Evolutionary conservation across 805 yeast genomes (phyloP).

Genomic region (Nakazawaea molendinolei): DNA sequence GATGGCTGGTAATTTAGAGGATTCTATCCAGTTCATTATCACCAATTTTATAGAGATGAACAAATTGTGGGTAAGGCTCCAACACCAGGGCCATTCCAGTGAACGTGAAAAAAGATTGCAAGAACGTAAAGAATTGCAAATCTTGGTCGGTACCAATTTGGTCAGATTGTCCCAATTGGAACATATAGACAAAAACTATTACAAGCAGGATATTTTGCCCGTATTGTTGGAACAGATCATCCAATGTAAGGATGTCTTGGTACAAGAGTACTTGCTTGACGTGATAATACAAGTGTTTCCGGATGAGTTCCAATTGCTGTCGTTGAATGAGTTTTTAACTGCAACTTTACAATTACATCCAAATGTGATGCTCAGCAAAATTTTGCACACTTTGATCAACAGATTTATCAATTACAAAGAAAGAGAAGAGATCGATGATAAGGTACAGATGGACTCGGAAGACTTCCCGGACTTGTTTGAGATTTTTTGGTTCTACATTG

Average conservation of each 20-base stretch:
- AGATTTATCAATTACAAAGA: constrained; percentile 54
- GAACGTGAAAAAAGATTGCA: constrained; percentile 67
- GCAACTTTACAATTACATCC: constrained; percentile 66
- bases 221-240: constrained; percentile 80
- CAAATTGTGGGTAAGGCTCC: constrained; percentile 93
- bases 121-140: constrained; percentile 85
- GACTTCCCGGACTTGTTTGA: constrained; percentile 39
- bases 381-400: constrained; percentile 65
- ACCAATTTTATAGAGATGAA: constrained; percentile 96
- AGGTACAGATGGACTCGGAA: constrained; percentile 1
- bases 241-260: constrained; percentile 86
- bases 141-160: constrained; percentile 86
- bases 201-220: constrained; percentile 59
- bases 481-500: constrained; percentile 60
- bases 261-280: constrained; percentile 88
- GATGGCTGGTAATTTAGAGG: constrained; percentile 37
- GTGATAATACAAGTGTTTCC: constrained; percentile 94
- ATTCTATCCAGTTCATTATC: constrained; percentile 71
- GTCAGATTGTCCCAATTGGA: constrained; percentile 85
- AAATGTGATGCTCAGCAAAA: constrained; percentile 56
- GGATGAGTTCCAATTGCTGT: constrained; percentile 77
- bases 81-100: constrained; percentile 88
- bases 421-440: constrained; percentile 23
- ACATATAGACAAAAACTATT: constrained; percentile 50
- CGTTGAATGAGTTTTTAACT: constrained; percentile 59